These are phyloP conservation scores for Ceratocystis cubensis DNA, from an alignment of 2,329 filamentous ascomycete genomes.

Conservation along the genomic window DNA sequence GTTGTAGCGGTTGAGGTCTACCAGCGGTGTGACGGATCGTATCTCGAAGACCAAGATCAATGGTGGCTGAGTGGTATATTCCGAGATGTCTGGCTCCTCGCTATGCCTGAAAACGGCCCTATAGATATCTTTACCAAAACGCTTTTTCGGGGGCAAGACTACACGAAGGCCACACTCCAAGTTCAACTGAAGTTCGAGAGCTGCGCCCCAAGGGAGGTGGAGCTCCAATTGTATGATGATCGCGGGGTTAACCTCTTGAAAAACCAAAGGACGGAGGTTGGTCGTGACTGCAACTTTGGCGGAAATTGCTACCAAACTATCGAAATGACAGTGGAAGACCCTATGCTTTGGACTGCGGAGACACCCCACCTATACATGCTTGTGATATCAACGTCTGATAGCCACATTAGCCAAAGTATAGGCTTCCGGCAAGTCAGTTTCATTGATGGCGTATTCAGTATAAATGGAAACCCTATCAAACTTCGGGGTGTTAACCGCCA, in stretches of 20 bases:
- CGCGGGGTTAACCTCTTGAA: not conserved
- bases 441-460: constrained; percentile 46
- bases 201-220: not conserved
- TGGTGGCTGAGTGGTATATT: constrained; percentile 60
- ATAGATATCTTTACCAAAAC: constrained; percentile 47
- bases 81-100: constrained; percentile 53
- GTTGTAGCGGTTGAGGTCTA: constrained; percentile 55
- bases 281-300: constrained; percentile 24
- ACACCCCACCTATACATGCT: constrained; percentile 47
- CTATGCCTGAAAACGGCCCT: constrained; percentile 43
- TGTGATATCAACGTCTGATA: constrained; percentile 26
- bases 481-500: constrained; percentile 59
- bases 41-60: constrained; percentile 60
- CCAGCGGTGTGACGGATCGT: constrained; percentile 58
- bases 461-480: constrained; percentile 53
- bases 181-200: not conserved
- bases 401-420: constrained; percentile 33
- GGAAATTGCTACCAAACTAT: constrained; percentile 30
- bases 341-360: constrained; percentile 57
- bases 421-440: constrained; percentile 54
- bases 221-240: not conserved
- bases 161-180: constrained; percentile 28
- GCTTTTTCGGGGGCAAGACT: constrained; percentile 33
- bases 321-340: constrained; percentile 37
- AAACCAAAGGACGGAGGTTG: not conserved